Base-by-base conservation (phyloP, 2,329 filamentous ascomycete species). In the Verticillium nubilum region DNA sequence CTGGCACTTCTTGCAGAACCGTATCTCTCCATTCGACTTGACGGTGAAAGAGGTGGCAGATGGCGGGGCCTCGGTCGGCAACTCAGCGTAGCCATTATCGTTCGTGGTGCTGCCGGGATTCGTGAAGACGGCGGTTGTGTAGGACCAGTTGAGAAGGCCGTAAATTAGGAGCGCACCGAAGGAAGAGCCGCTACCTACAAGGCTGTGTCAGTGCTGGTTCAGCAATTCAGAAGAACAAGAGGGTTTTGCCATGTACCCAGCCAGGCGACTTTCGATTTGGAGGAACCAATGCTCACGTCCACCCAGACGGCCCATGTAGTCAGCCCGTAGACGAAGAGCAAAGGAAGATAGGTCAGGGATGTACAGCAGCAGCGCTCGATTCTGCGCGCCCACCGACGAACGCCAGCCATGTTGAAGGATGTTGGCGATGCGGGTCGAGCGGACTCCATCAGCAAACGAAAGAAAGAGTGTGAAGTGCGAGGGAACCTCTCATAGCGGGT, bases 1-100 rank as follows among this genome's bases (percentile, higher is more conserved):
- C 77, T 96, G 91, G 74, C 95, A 99, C 77, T 99, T 99, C 78
- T 98, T 98, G 82, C 95, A 99, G 78, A 89, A 98, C 59, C 95
- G 86, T 57, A 90, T 77, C 68, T 90, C 90, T 67, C 95, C 95
- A 50, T 91, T 92, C 60, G 91, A 89, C 76, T 95, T 99, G 70
- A 97, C 95, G 1, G 94, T 98, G 69, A 97, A 90, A 37, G 89
- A 90, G 9, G 90, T 89, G 59, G 87, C 82, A 56, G 64, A 72
- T 64, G 67, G 82, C 6, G 84, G 75, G 63, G 88, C 86, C 62
- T 86, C 81, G n/a, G 89, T 91, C 1, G 93, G 92, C 52, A 97
- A 81, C 54, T 89, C 86, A 71, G 87, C 90, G 77, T 97, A 97
- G 66, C 88, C 88, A 70, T 82, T 75, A 61, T 81, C 78, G 70